These are phyloP conservation scores for Diaporthe helianthi DNA, from an alignment of 2,329 filamentous ascomycete genomes.

Conservation along the genomic window DNA sequence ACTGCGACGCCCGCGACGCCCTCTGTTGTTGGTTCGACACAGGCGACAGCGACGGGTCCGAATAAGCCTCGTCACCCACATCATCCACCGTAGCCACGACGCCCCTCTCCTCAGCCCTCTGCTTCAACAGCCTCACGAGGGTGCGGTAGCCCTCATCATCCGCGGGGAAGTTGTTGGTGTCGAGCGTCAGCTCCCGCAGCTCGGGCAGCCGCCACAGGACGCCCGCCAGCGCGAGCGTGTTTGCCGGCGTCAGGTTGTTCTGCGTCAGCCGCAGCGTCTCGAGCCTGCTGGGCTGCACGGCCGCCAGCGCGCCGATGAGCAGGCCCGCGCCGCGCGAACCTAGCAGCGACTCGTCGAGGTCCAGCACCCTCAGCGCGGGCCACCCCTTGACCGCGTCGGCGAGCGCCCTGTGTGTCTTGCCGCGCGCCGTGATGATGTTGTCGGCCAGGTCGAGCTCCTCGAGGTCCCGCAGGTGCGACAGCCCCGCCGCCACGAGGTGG, in stretches of 20 bases:
- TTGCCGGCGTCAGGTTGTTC: not conserved
- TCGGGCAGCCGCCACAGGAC: not conserved
- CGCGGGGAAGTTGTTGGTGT: not conserved
- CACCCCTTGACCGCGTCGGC: not conserved
- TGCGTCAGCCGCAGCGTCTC: not conserved
- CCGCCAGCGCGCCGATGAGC: conserved; percentile 11
- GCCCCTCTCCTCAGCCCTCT: not conserved
- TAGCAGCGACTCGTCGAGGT: conserved; percentile 1
- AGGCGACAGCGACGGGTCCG: not conserved
- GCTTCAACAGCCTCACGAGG: not conserved
- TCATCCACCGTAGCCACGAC: not conserved
- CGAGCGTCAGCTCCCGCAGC: not conserved
- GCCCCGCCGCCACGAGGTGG: not conserved
- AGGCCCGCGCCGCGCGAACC: conserved; percentile 8
- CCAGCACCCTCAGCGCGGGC: not conserved
- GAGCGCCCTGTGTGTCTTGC: not conserved
- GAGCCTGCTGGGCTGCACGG: not conserved
- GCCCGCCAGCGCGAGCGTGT: not conserved
- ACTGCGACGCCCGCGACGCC: too few species aligned
- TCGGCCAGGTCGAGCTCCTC: conserved; percentile 1
- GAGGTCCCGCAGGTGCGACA: not conserved
- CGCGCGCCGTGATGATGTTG: not conserved
- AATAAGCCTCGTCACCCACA: not conserved
- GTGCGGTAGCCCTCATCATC: not conserved
- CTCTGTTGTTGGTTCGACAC: not conserved